These are phyloP conservation scores for Aspergillus transmontanensis DNA, from an alignment of 2,329 filamentous ascomycete species.

Conservation along the genomic window DNA sequence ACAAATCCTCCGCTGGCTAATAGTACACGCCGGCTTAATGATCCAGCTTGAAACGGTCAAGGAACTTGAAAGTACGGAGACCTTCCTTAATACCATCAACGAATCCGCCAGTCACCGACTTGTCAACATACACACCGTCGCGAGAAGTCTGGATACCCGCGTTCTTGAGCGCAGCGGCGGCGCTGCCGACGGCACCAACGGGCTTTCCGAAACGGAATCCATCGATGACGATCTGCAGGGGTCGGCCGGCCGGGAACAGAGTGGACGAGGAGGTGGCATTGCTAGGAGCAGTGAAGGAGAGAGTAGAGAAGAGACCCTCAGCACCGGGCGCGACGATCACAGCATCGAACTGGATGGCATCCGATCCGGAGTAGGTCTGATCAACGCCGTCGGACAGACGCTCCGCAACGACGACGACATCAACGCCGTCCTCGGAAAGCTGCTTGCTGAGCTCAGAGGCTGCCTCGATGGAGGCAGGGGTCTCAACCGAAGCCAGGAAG, in stretches of 20 bases:
- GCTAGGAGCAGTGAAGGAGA: slow-evolving; percentile 23
- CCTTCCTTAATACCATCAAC: slow-evolving; percentile 58
- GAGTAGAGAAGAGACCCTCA: slow-evolving; percentile 52
- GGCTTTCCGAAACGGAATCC: slow-evolving; percentile 72
- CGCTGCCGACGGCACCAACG: slow-evolving; percentile 60
- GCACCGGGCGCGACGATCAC: slow-evolving; percentile 63
- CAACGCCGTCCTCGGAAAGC: slow-evolving; percentile 49
- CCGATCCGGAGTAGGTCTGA: slow-evolving; percentile 66
- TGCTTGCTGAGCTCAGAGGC: slow-evolving; percentile 54
- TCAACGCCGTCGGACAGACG: slow-evolving; percentile 57
- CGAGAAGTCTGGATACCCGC: slow-evolving; percentile 47
- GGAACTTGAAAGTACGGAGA: slow-evolving; percentile 66
- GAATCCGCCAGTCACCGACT: slow-evolving; percentile 40
- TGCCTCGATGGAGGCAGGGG: slow-evolving; percentile 49
- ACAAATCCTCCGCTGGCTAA: not conserved
- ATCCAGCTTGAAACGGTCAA: slow-evolving; percentile 65
- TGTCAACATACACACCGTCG: slow-evolving; percentile 39
- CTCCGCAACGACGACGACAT: slow-evolving; percentile 64
- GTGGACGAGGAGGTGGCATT: slow-evolving; percentile 51
- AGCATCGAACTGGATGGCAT: slow-evolving; percentile 51
- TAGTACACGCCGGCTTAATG: slow-evolving; percentile 17
- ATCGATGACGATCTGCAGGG: slow-evolving; percentile 64
- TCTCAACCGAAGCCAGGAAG: slow-evolving; percentile 56
- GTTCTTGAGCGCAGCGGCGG: slow-evolving; percentile 40
- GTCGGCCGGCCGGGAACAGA: slow-evolving; percentile 66